Evolutionary conservation across 1,284 basidiomycete species (phyloP).

Genomic region (Melampsora americana): DNA sequence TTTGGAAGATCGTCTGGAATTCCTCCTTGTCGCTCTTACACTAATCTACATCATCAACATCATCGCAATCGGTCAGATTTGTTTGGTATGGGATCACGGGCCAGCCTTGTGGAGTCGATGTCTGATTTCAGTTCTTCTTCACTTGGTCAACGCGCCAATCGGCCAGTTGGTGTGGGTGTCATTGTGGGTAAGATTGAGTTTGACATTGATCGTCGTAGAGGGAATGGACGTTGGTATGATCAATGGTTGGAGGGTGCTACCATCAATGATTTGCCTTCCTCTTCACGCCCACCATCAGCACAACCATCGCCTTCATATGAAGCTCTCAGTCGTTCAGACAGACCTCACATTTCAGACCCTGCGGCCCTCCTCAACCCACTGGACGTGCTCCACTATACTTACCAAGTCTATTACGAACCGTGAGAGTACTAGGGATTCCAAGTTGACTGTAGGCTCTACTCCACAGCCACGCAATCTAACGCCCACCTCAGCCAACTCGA

Average conservation of each 20-base stretch:
- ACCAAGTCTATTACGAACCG: no score
- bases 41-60: background rate
- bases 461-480: no score
- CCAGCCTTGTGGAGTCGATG: no score
- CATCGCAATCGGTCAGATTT: background rate
- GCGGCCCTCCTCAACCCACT: no score
- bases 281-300: background rate
- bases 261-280: background rate
- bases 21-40: background rate
- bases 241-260: conserved; percentile 60
- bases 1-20: background rate
- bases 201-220: conserved; percentile 68
- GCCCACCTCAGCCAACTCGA: no score
- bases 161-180: conserved; percentile 42
- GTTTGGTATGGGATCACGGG: no score
- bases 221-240: conserved; percentile 69
- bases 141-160: background rate
- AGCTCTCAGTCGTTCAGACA: no score
- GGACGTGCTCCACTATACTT: no score
- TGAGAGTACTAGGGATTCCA: no score
- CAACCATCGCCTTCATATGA: no score
- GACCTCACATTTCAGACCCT: no score
- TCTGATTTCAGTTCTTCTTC: conserved; percentile 13
- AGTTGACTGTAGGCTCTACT: no score
- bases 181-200: conserved; percentile 83